phyloP scores from a whole-genome alignment of 257 asterid genomes.

The Nicotiana sylvestris region DNA sequence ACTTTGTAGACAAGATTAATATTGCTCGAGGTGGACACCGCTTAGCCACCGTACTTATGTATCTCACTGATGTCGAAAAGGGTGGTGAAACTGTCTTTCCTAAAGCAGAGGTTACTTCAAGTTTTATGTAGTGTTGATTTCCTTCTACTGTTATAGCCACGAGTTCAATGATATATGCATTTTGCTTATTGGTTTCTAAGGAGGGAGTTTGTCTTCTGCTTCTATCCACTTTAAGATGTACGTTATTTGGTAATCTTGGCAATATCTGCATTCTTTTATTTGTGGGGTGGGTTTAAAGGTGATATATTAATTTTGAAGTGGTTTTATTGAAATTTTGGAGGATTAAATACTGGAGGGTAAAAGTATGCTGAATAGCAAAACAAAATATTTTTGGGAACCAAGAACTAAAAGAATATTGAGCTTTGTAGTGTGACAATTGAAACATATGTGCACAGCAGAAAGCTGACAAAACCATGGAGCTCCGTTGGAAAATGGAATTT shows the following conservation, averaged over 20 bases:
- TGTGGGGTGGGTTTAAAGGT: neutral
- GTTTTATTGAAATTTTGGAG: neutral
- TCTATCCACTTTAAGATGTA: neutral
- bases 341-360: neutral
- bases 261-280: neutral
- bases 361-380: too few species aligned
- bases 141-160: neutral
- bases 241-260: neutral
- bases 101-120: constrained; percentile 72
- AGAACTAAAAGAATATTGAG: neutral
- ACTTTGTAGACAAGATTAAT: constrained; percentile 75
- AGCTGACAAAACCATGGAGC: neutral
- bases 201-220: neutral
- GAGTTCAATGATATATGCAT: neutral
- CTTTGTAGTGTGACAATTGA: neutral
- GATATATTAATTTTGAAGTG: neutral
- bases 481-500: neutral
- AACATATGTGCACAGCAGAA: neutral
- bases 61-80: constrained; percentile 77
- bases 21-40: constrained; percentile 92
- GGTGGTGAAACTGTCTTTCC: constrained; percentile 99
- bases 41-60: constrained; percentile 84
- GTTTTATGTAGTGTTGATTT: neutral
- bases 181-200: neutral
- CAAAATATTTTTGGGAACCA: neutral